phyloP scores from a whole-genome alignment of 106 monocot genomes.

The Ottelia alismoides region DNA sequence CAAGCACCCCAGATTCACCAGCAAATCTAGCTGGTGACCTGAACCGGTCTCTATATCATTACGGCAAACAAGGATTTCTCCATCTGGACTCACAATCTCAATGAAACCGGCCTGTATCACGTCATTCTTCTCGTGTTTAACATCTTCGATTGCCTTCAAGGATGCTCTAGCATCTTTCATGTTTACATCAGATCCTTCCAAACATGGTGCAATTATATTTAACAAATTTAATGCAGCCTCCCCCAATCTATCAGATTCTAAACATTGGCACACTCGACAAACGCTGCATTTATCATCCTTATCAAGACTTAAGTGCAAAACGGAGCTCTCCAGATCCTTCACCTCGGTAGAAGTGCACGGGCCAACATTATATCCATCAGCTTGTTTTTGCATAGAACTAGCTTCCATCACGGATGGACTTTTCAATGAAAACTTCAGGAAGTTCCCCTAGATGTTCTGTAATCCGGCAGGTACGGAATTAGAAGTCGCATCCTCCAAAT shows the following conservation, averaged over 20 bases:
- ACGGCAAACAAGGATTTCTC: constrained; percentile 71
- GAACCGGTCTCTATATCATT: constrained; percentile 70
- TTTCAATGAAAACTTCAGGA: no score
- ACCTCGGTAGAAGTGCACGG: constrained; percentile 4
- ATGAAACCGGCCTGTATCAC: constrained; percentile 20
- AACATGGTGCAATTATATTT: constrained; percentile 55
- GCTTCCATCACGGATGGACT: no score
- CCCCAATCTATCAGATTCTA: constrained; percentile 66
- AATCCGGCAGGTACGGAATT: no score
- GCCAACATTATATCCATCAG: background rate
- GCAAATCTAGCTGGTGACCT: constrained; percentile 28
- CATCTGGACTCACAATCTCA: constrained; percentile 79
- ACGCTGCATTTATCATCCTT: constrained; percentile 22
- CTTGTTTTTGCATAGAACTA: no score
- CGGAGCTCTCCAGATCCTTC: constrained; percentile 10
- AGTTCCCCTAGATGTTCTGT: no score
- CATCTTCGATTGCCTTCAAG: constrained; percentile 6
- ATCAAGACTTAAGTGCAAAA: constrained; percentile 21
- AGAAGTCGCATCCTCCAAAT: no score
- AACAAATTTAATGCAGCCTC: constrained; percentile 65
- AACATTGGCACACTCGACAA: constrained; percentile 94
- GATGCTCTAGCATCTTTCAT: constrained; percentile 4
- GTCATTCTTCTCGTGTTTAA: constrained; percentile 5
- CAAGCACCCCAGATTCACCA: constrained; percentile 76
- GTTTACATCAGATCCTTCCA: constrained; percentile 11